Evolutionary conservation across 73 alveolate species (phyloP).

Genomic region (Tetrahymena malaccensis): DNA sequence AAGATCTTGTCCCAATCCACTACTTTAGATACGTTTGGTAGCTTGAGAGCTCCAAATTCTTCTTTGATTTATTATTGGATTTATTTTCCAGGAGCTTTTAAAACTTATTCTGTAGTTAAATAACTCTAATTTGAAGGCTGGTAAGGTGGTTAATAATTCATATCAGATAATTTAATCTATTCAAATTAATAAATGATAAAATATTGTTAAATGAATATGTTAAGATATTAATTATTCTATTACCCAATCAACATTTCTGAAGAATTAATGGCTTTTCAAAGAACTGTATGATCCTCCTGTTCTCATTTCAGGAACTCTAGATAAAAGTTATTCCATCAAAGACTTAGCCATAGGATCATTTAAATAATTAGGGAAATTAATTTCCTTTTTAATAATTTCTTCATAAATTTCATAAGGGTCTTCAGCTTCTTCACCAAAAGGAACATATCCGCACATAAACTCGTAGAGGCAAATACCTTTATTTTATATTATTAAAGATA

Average conservation of each 20-base stretch:
- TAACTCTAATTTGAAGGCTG: background rate
- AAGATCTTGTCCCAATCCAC: background rate
- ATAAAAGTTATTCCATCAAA: conserved; percentile 24
- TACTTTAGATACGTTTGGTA: background rate
- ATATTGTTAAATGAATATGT: background rate
- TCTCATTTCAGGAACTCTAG: conserved; percentile 26
- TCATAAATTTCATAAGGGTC: background rate
- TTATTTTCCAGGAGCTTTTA: background rate
- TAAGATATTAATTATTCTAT: background rate
- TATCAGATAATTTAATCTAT: background rate
- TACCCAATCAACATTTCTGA: conserved; percentile 29
- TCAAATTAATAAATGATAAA: background rate
- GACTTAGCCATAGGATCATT: conserved; percentile 9
- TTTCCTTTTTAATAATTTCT: background rate
- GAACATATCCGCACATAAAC: background rate
- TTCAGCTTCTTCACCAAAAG: background rate
- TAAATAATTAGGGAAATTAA: background rate
- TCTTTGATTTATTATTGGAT: background rate
- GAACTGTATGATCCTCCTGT: conserved; percentile 29
- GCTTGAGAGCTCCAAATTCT: background rate
- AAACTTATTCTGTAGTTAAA: background rate
- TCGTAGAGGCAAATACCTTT: background rate
- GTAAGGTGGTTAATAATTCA: background rate
- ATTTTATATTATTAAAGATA: background rate
- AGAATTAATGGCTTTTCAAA: conserved; percentile 21